Evolutionary conservation across 228 moss, liverwort and hornwort species (phyloP), one percentile per base, ranked within the genome.

Genomic region (Sphagnum fallax): DNA sequence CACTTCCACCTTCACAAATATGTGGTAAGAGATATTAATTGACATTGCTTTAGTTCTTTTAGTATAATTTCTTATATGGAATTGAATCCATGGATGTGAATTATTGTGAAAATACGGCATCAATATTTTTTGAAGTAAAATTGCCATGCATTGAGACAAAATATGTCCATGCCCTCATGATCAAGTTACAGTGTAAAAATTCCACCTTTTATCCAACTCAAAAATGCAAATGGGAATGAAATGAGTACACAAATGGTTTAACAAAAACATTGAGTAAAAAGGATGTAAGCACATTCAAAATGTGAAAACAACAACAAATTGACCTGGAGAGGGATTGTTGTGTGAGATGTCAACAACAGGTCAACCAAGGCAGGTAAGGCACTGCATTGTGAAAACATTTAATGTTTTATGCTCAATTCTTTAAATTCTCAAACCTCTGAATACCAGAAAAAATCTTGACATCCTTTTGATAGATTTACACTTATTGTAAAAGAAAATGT

Each of bases 261-360:
- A 2, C 32, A 32, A 32, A 32, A 32, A 48, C 0, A 47, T n/a
- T 32, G 10, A 16, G 3, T 8, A 52, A 4, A 69, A n/a, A 50
- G 4, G 16, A n/a, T 0, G 0, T 16, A 60, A 52, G 9, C n/a
- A 49, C 1, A 3, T 32, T 32, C 32, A 32, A 32, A 32, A 32
- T 32, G 32, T 32, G 32, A 32, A 32, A 32, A 6, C 6, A 8
- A 32, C 4, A 52, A 32, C 16, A 16, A 10, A 70, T 58, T 61
- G 64, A 87, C 83, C 75, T 87, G 80, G 53, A 87, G 80, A 53
- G 64, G 60, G 48, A 75, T 66, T 61, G 73, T 70, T 51, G 77
- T 60, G 16, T 87, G 72, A 4, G 83, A 65, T 53, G 77, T 70
- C 60, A 48, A 70, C 8, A 87, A 68, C 32, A 80, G 66, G 8